Evolutionary conservation across 768 basidiomycete species (phyloP).

Genomic region (Agrocybe pediades): DNA sequence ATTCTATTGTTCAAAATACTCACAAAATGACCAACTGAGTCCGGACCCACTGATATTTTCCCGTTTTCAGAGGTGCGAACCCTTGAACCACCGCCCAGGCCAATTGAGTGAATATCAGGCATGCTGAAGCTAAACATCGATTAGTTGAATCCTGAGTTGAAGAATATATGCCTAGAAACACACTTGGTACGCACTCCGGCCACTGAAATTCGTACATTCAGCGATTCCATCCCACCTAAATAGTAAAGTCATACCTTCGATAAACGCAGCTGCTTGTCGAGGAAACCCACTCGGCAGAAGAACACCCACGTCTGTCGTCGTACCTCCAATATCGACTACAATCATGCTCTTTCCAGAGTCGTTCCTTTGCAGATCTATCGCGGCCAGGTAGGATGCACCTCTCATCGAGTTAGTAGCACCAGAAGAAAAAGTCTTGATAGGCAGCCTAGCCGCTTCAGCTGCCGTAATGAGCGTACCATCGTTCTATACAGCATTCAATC

Average conservation of each 20-base stretch:
- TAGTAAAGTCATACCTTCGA: slow-evolving; percentile 33
- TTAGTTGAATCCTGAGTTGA: neutral
- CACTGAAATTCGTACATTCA: slow-evolving; percentile 28
- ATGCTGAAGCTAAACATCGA: slow-evolving; percentile 43
- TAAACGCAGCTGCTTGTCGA: slow-evolving; percentile 61
- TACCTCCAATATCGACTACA: slow-evolving; percentile 68
- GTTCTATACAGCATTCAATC: slow-evolving; percentile 32
- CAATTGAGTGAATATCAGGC: slow-evolving; percentile 59
- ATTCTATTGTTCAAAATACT: neutral
- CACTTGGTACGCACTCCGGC: slow-evolving; percentile 60
- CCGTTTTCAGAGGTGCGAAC: slow-evolving; percentile 37
- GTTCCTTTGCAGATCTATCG: slow-evolving; percentile 23
- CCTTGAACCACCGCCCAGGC: slow-evolving; percentile 65
- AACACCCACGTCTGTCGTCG: slow-evolving; percentile 67
- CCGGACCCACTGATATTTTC: slow-evolving; percentile 58
- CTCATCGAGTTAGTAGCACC: slow-evolving; percentile 74
- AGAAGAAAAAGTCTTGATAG: slow-evolving; percentile 63
- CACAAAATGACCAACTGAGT: slow-evolving; percentile 60
- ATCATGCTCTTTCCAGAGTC: slow-evolving; percentile 34
- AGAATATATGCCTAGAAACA: neutral
- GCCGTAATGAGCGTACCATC: slow-evolving; percentile 57
- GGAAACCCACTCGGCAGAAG: slow-evolving; percentile 62
- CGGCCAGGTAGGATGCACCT: slow-evolving; percentile 62
- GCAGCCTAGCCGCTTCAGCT: slow-evolving; percentile 51
- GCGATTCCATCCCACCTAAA: neutral